Evolutionary conservation across 345 rosid genomes (phyloP).

Genomic region (Clarkia xantiana): DNA sequence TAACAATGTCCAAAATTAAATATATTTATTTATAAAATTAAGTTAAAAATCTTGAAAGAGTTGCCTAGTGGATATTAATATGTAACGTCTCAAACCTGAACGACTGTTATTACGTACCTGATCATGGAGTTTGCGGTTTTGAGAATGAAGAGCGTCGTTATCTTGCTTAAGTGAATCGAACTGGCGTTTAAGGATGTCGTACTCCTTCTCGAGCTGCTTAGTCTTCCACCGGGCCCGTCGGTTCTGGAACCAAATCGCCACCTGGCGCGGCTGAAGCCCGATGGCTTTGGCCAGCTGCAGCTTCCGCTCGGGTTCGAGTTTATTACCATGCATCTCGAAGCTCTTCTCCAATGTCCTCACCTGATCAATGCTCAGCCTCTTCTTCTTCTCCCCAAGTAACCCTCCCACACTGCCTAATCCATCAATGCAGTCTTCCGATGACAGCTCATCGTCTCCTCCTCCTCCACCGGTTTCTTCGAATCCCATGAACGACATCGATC

Average conservation of each 20-base stretch:
- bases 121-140: constrained; percentile 62
- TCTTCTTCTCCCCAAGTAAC: constrained; percentile 66
- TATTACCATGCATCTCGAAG: constrained; percentile 65
- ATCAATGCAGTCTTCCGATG: constrained; percentile 48
- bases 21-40: no score
- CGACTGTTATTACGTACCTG: constrained; percentile 36
- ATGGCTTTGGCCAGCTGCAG: constrained; percentile 88
- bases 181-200: constrained; percentile 62
- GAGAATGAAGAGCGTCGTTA: constrained; percentile 60
- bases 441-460: constrained; percentile 41
- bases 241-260: constrained; percentile 93
- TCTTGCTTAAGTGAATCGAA: constrained; percentile 54
- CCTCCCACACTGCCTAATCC: no score
- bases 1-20: no score
- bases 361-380: constrained; percentile 78
- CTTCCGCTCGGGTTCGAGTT: constrained; percentile 91
- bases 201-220: constrained; percentile 85
- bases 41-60: no score
- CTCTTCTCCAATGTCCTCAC: constrained; percentile 83
- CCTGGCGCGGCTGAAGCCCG: constrained; percentile 82
- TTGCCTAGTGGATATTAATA: no score
- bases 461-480: no score
- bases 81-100: no score
- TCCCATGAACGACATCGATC: constrained; percentile 12
- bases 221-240: constrained; percentile 93